These are phyloP conservation scores for Rosa hybrid DNA, from an alignment of 331 rosid genomes.

Conservation along the genomic window DNA sequence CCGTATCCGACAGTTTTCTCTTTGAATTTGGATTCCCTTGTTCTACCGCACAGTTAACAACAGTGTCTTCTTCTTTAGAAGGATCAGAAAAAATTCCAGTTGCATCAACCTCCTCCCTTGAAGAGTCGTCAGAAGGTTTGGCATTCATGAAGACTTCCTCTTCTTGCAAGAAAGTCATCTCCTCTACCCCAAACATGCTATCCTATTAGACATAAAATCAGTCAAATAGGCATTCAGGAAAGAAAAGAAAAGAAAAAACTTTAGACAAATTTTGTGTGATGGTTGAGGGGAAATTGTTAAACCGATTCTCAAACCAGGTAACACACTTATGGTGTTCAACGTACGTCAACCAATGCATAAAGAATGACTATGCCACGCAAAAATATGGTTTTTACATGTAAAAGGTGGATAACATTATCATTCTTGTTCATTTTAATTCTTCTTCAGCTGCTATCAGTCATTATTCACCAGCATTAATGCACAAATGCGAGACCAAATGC, in stretches of 20 bases:
- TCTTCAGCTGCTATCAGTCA: background rate
- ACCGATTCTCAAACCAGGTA: background rate
- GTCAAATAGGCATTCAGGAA: constrained; percentile 17
- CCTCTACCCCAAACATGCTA: constrained; percentile 47
- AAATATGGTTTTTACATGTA: background rate
- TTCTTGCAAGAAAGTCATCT: constrained; percentile 84
- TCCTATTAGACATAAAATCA: constrained; percentile 53
- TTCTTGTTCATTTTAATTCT: background rate
- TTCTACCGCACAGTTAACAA: constrained; percentile 24
- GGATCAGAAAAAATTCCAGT: constrained; percentile 33
- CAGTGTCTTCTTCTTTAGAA: constrained; percentile 44
- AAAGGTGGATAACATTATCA: background rate
- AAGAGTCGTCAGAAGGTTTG: constrained; percentile 43
- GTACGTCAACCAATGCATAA: background rate
- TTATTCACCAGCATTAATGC: background rate
- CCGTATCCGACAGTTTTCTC: constrained; percentile 69
- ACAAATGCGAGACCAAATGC: background rate
- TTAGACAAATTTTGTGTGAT: background rate
- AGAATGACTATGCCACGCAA: background rate
- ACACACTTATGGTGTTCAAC: background rate
- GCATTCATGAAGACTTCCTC: constrained; percentile 72
- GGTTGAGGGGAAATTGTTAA: background rate
- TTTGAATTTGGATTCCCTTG: constrained; percentile 45
- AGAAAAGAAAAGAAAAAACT: background rate
- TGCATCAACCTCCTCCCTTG: constrained; percentile 46